Conservation (phyloP, 176 grass and related monocot species). For the Alopecurus myosuroides region DNA sequence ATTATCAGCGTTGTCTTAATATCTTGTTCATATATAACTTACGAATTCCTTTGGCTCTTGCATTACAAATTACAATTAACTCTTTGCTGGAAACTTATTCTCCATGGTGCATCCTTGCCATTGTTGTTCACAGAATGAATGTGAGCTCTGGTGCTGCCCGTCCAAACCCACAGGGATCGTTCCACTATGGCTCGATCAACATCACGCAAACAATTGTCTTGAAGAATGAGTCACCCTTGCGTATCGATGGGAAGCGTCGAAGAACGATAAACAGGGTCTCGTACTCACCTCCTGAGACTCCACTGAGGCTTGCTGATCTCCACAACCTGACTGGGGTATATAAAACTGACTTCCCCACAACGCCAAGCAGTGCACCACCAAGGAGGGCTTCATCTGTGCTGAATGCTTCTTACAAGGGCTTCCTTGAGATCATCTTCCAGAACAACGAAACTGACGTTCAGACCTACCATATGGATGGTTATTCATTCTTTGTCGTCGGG, state of each 20-base stretch:
- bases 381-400: constrained; percentile 57
- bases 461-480: constrained; percentile 92
- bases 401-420: constrained; percentile 80
- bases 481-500: constrained; percentile 93
- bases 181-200: constrained; percentile 71
- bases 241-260: constrained; percentile 47
- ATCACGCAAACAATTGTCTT: constrained; percentile 71
- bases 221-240: constrained; percentile 42
- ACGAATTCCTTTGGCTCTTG: neutral
- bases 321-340: constrained; percentile 58
- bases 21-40: neutral
- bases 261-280: constrained; percentile 75
- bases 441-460: constrained; percentile 83
- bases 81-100: neutral
- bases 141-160: constrained; percentile 70
- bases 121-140: constrained; percentile 66
- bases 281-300: constrained; percentile 65
- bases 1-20: neutral
- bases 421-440: constrained; percentile 90
- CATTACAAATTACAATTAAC: neutral
- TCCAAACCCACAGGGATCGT: constrained; percentile 89
- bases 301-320: constrained; percentile 73
- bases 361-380: constrained; percentile 40
- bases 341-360: constrained; percentile 62
- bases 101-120: neutral